phyloP scores from a whole-genome alignment of 129 eudicot species.

The Flaveria trinervia region DNA sequence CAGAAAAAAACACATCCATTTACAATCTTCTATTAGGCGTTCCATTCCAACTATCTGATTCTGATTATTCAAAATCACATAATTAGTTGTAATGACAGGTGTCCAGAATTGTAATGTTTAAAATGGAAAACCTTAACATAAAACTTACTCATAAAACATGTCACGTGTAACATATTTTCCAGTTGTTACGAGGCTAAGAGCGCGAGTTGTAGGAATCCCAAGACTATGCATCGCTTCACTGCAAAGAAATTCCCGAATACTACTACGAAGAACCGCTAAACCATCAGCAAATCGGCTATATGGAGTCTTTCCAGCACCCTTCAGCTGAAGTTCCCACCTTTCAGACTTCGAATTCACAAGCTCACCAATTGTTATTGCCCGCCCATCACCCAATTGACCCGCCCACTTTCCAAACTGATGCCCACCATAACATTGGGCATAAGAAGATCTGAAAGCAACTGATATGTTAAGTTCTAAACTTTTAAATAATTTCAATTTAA shows the following conservation, averaged over 20 bases:
- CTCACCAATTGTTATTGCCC: conserved; percentile 97
- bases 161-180: conserved; percentile 84
- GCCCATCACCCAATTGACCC: conserved; percentile 96
- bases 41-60: too few species aligned
- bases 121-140: background rate
- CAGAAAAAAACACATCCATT: too few species aligned
- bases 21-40: too few species aligned
- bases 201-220: conserved; percentile 96
- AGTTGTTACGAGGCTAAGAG: conserved; percentile 89
- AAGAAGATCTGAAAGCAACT: conserved; percentile 50
- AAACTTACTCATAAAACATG: conserved; percentile 95
- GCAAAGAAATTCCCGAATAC: conserved; percentile 92
- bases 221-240: conserved; percentile 93
- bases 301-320: conserved; percentile 98
- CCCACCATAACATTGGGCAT: conserved; percentile 98
- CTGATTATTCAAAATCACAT: background rate
- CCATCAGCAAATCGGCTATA: conserved; percentile 98
- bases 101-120: background rate
- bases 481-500: background rate
- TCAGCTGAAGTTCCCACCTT: conserved; percentile 95
- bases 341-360: conserved; percentile 60
- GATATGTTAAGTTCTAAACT: background rate
- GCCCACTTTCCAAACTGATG: conserved; percentile 99
- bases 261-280: conserved; percentile 88
- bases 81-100: background rate